Percentiles rank a stretch among this genome's conserved stretches.
phyloP scores from a whole-genome alignment of 108 stramenopile genomes.

The Cylindrotheca fusiformis region DNA sequence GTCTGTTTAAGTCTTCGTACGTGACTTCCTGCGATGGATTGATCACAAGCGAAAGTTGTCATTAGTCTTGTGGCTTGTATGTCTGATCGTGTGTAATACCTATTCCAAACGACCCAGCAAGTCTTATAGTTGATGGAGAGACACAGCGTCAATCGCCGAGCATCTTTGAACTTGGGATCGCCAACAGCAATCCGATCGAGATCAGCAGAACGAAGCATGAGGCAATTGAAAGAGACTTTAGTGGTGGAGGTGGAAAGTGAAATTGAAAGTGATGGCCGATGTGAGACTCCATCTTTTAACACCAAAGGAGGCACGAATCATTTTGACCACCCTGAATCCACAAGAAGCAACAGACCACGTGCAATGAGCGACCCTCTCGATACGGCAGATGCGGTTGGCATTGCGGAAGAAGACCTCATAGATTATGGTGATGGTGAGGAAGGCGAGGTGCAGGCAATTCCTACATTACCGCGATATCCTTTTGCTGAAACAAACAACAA shows the following conservation, averaged over 20 bases:
- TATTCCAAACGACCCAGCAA: no score
- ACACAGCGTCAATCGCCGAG: conserved; percentile 5
- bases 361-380: conserved; percentile 51
- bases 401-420: conserved; percentile 3
- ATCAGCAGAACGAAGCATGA: conserved; percentile 25
- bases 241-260: not conserved
- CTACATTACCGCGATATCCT: conserved; percentile 44
- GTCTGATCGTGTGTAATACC: no score
- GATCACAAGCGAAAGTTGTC: no score
- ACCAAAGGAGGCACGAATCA: conserved; percentile 3
- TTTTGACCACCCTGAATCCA: not conserved
- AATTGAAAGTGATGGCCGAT: not conserved
- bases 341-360: not conserved
- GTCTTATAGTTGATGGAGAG: conserved; percentile 15
- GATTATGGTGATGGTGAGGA: conserved; percentile 2
- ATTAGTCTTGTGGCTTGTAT: no score
- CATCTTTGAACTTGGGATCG: conserved; percentile 14
- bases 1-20: no score
- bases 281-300: not conserved
- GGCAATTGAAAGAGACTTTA: not conserved
- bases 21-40: no score
- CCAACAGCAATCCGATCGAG: conserved; percentile 25
- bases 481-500: conserved; percentile 40
- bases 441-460: conserved; percentile 15
- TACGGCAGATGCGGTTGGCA: conserved; percentile 25